Conservation (phyloP, 2,329 filamentous ascomycete genomes). For the Periconia sp. region DNA sequence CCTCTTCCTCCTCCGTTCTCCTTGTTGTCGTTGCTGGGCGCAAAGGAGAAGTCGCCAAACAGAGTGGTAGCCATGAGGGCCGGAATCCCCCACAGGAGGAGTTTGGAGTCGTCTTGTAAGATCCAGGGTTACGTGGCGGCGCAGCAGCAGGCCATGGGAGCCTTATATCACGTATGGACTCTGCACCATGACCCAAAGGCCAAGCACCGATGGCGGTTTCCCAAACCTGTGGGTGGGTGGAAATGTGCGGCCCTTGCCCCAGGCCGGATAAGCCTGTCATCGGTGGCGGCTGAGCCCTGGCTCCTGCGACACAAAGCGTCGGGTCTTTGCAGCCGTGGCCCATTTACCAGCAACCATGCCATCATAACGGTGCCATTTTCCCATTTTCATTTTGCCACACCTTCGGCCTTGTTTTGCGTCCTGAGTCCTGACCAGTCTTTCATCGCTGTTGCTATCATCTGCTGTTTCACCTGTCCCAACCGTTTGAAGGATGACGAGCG, state of each 20-base stretch:
- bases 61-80: slow-evolving; percentile 16
- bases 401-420: not conserved
- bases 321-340: slow-evolving; percentile 1
- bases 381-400: not conserved
- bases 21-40: slow-evolving; percentile 20
- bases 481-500: not conserved
- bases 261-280: not conserved
- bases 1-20: slow-evolving; percentile 18
- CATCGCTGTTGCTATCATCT: not conserved
- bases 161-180: slow-evolving; percentile 3
- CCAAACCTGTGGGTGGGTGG: slow-evolving; percentile 4
- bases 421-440: too few species aligned
- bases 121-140: too few species aligned
- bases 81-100: not conserved
- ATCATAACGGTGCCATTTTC: not conserved
- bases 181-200: not conserved
- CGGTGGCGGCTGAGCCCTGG: not conserved
- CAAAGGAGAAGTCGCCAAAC: slow-evolving; percentile 46
- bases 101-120: not conserved
- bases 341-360: not conserved
- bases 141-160: too few species aligned
- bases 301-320: slow-evolving; percentile 1
- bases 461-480: not conserved
- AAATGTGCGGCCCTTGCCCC: not conserved
- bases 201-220: slow-evolving; percentile 4